Base-by-base conservation (phyloP, 2,329 filamentous ascomycete species). In the Cladosporium oxysporum region DNA sequence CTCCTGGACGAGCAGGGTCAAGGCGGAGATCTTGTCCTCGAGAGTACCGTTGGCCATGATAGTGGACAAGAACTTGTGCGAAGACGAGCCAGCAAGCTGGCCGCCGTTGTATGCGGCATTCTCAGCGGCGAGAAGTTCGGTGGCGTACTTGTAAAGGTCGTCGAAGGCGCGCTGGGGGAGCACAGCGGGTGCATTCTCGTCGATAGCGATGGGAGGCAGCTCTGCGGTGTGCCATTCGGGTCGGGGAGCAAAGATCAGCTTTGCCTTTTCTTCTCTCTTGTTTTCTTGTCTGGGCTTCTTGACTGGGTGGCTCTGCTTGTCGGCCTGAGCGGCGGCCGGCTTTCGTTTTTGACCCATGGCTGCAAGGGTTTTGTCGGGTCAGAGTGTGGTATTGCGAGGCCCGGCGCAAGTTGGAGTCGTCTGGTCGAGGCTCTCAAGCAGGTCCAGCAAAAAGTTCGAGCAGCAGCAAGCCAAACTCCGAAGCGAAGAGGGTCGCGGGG, bases 11-110 rank as follows among this genome's bases (percentile, higher is more conserved):
- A 95, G 91, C 71, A 99, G 83, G 5, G 95, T 99, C 74, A 99
- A 83, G 3, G 95, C 96, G 2, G 95, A 99, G 52, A 98, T 90
- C 78, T 97, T 98, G 78, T 99, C 95, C 65, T 93, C 96, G 72
- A 98, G 87, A 11, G 96, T 99, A 83, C 95, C 95, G 1, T 93
- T 96, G 11, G 92, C 84, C 91, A 98, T 97, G 77, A 99, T 97
- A 21, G 93, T 96, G 1, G 93, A 92, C 83, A 98, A 89, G 83
- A 99, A 99, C 77, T 93, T 96, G 79, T 96, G 91, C 49, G 93
- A 94, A 2, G 94, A 95, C 29, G 92, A 92, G 60, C 91, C 88
- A 7, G 91, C 88, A 65, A 91, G 82, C 71, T 92, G 84, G 49
- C 85, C 89, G 29, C 88, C 86, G 64, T 85, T 84, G 79, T 97